Percentiles rank a stretch among this genome's conserved stretches.
These are phyloP conservation scores for Hypoxylon fragiforme DNA, from an alignment of 495 filamentous ascomycete genomes.

Conservation along the genomic window DNA sequence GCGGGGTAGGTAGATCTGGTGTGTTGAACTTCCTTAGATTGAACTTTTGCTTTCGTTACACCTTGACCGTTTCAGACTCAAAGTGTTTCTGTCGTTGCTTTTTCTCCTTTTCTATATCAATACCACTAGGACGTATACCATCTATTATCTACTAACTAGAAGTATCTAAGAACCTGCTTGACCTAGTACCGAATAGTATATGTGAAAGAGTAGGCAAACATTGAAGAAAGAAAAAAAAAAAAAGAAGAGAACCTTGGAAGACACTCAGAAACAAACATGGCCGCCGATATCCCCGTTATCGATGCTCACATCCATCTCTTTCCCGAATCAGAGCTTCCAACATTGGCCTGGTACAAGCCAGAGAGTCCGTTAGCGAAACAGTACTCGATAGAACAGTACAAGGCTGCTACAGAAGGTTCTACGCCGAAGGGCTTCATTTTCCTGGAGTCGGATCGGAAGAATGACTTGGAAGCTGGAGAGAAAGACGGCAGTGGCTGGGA, in stretches of 20 bases:
- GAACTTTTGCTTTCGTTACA: slow-evolving; percentile 16
- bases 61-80: slow-evolving; percentile 12
- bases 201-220: no score
- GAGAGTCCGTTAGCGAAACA: slow-evolving; percentile 60
- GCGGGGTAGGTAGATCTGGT: slow-evolving; percentile 34
- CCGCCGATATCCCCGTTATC: slow-evolving; percentile 55
- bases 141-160: no score
- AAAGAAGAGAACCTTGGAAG: background rate
- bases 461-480: slow-evolving; percentile 54
- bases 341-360: slow-evolving; percentile 66
- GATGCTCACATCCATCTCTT: slow-evolving; percentile 91
- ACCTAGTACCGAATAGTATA: no score
- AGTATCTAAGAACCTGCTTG: no score
- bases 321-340: slow-evolving; percentile 62
- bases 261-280: slow-evolving; percentile 17
- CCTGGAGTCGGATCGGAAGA: slow-evolving; percentile 77
- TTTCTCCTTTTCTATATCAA: background rate
- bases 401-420: slow-evolving; percentile 36
- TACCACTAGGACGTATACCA: no score
- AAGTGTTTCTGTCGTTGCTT: background rate
- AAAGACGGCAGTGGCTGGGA: slow-evolving; percentile 51
- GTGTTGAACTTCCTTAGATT: no score
- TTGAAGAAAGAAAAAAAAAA: no score
- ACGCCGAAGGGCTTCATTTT: slow-evolving; percentile 69
- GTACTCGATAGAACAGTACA: slow-evolving; percentile 66